Evolutionary conservation across 2,329 filamentous ascomycete genomes (phyloP), one percentile per base, ranked within the genome.

Genomic region (Tolypocladium guangdongense): DNA sequence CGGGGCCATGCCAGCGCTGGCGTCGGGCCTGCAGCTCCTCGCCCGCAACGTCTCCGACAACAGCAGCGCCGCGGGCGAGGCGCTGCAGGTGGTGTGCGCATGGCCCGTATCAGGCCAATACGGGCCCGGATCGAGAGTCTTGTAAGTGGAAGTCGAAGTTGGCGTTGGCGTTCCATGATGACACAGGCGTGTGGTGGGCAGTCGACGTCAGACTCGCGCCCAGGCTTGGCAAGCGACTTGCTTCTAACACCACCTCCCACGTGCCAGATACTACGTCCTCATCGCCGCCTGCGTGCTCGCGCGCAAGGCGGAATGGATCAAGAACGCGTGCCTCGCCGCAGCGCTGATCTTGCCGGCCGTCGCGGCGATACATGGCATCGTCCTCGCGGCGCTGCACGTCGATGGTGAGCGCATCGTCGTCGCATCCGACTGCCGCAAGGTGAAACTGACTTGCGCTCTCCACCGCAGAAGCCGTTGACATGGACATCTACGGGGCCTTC

Each of bases 401-500:
- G 69, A 80, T 54, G 72, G 83, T 83, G 59, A 68, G 78, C 62
- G 33, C 36, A 14, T 27, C 27, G 7, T 24, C 10, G 6, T 27
- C 5, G 32, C 32, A 4, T 33, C 32, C 32, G 32, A 33, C 39
- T 5, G 5, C 18, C 24, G 2, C 16, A 1, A 30, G 14, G 1
- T 32, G 14, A 45, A 11, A 16, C 41, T 18, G 1, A n/a, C 41
- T 56, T 22, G 50, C 48, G 53, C 36, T 39, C 22, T 30, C 35
- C n/a, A 12, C 1, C 55, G 27, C 54, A 84, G 82, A 70, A 51
- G 83, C 80, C 16, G 76, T 86, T 16, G 83, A 87, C 60, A 80
- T 87, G 77, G 84, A 87, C 58, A 71, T 87, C 4, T 87, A 78
- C 54, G 84, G 84, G 1, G 82, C 82, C 10, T 85, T 87, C 56